Base-by-base conservation (phyloP, 202 grass and related monocot genomes). In the Bolboschoenoplectus hybrid region DNA sequence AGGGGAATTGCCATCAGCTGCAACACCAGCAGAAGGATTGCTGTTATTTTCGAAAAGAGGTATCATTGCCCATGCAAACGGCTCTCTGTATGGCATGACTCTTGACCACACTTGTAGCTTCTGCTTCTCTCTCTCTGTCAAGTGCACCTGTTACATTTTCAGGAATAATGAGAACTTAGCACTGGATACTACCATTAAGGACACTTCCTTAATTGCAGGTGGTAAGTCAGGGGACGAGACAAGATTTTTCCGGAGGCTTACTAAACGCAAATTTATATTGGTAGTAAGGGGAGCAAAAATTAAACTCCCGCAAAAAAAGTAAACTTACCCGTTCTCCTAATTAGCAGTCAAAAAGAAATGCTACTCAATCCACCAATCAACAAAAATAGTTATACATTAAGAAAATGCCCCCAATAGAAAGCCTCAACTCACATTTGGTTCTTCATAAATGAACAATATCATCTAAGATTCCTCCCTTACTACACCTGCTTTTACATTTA, bases 41-140 rank as follows among this genome's bases (percentile, higher is more conserved):
- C 26, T 82, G 80, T 87, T 98, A 82, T 87, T 91, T 74, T 99
- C 97, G 84, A 94, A 99, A 17, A 99, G 84, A 35, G 97, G 97
- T 86, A 99, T 91, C 74, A 99, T 91, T 64, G 92, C 89, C 97
- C 97, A 99, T 63, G 93, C 97, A 88, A 99, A 99, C 35, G 97
- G 88, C 77, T 99, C 93, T 94, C 86, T 91, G 40, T 92, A 94
- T 70, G 93, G 89, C 90, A 99, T 93, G 65, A 99, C 87, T 74
- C 88, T 89, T 82, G 93, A 99, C 97, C 97, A 99, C 63, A 99
- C 88, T 91, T 99, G 97, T 26, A 99, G 92, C 61, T 97, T 99
- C 74, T 99, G 97, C 84, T 91, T 99, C 87, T 99, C 97, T 89
- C 91, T 96, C 38, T 99, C 97, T 81, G 88, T 89, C 84, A 99